Percentiles rank a stretch among this genome's conserved stretches.
These are phyloP conservation scores for Pythium dissotocum DNA, from an alignment of 352 stramenopile species.

Conservation along the genomic window DNA sequence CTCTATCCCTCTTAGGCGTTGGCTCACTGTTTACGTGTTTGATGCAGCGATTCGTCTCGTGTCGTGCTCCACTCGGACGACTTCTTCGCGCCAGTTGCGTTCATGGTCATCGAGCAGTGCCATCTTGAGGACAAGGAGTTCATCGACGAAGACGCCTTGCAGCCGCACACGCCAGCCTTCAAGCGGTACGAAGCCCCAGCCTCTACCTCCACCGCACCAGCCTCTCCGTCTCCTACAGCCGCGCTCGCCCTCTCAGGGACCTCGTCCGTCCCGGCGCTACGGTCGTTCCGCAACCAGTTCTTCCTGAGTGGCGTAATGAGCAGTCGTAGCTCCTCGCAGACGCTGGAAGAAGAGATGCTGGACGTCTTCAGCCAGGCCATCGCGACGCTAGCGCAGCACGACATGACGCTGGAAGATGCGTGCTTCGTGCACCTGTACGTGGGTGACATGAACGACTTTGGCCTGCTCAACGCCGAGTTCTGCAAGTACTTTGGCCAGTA, in stretches of 20 bases:
- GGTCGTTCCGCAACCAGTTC: constrained; percentile 66
- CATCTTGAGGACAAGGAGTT: constrained; percentile 88
- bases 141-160: constrained; percentile 14
- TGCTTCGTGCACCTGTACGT: constrained; percentile 98
- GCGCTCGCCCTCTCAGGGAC: constrained; percentile 7
- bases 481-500: constrained; percentile 86
- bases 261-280: constrained; percentile 1
- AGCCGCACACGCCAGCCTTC: constrained; percentile 5
- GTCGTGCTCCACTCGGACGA: constrained; percentile 93
- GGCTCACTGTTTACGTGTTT: constrained; percentile 13
- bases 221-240: neutral
- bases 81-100: constrained; percentile 90
- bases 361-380: constrained; percentile 54
- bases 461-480: constrained; percentile 94
- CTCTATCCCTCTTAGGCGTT: neutral
- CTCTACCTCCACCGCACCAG: neutral
- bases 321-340: constrained; percentile 33
- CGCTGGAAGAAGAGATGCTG: constrained; percentile 63
- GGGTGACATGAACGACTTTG: constrained; percentile 93
- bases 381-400: constrained; percentile 33
- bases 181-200: constrained; percentile 2
- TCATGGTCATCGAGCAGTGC: constrained; percentile 90
- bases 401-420: constrained; percentile 86
- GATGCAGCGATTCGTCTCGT: constrained; percentile 83
- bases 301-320: constrained; percentile 67